Evolutionary conservation across 371 early-diverging fungal genomes (phyloP).

Genomic region (Encephalitozoon romaleae): DNA sequence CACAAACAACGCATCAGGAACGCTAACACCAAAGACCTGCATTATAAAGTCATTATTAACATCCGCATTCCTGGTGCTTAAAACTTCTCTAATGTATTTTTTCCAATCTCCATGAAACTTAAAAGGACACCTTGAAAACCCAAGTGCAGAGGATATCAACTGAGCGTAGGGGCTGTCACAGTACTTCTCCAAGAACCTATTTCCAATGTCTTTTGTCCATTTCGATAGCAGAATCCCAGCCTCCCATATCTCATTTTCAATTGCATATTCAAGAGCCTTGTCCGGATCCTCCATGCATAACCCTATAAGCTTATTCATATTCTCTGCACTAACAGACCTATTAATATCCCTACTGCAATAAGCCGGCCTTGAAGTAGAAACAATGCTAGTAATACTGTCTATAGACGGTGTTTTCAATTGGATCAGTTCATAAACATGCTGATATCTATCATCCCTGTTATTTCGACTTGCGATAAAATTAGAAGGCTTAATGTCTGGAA

Average conservation of each 20-base stretch:
- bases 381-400: not conserved
- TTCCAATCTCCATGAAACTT: not conserved
- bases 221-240: not conserved
- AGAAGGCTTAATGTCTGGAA: not conserved
- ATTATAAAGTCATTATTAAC: not conserved
- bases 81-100: slow-evolving; percentile 7
- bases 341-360: not conserved
- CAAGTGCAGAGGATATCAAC: not conserved
- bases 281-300: not conserved
- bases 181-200: not conserved
- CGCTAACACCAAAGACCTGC: not conserved
- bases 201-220: not conserved
- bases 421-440: not conserved
- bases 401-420: not conserved
- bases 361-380: not conserved
- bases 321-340: not conserved
- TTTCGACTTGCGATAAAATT: not conserved
- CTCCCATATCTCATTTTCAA: slow-evolving; percentile 8
- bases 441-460: not conserved
- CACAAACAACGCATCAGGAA: slow-evolving; percentile 13
- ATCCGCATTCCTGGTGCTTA: not conserved
- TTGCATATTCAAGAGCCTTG: slow-evolving; percentile 2
- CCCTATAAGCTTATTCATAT: not conserved
- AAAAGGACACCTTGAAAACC: not conserved
- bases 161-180: not conserved